Conservation (phyloP, 2,329 filamentous ascomycete genomes). For the Phyllosticta paracitricarpa region DNA sequence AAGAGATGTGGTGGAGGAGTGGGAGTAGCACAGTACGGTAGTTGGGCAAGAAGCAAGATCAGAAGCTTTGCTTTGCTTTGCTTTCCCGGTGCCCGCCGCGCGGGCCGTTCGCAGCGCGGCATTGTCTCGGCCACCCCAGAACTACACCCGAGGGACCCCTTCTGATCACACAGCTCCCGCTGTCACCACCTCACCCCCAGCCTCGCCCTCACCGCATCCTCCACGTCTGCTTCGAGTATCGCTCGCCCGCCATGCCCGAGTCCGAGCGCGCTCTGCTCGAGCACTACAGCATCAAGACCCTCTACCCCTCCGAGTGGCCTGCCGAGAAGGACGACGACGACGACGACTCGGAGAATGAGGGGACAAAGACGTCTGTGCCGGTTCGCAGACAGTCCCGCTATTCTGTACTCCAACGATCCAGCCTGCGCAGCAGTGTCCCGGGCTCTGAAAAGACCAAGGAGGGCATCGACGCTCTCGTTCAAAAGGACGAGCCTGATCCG, state of each 20-base stretch:
- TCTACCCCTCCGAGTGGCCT: slow-evolving; percentile 80
- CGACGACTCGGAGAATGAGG: slow-evolving; percentile 26
- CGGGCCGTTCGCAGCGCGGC: slow-evolving; percentile 8
- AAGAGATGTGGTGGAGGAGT: slow-evolving; percentile 3
- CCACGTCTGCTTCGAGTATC: background rate
- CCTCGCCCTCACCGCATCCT: background rate
- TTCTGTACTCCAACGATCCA: slow-evolving; percentile 69
- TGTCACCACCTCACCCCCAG: slow-evolving; percentile 1
- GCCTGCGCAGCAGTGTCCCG: slow-evolving; percentile 56
- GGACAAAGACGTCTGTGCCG: slow-evolving; percentile 15
- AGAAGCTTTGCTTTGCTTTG: slow-evolving; percentile 9
- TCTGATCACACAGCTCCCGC: background rate
- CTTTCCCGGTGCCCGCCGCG: background rate
- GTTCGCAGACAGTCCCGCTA: slow-evolving; percentile 49
- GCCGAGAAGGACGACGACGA: slow-evolving; percentile 63
- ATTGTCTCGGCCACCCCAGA: background rate
- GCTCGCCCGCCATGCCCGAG: background rate
- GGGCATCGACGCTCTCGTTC: slow-evolving; percentile 66
- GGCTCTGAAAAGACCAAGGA: slow-evolving; percentile 59
- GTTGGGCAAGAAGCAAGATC: background rate
- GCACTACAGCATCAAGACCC: slow-evolving; percentile 75
- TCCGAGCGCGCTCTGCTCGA: slow-evolving; percentile 66
- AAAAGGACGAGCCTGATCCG: slow-evolving; percentile 87
- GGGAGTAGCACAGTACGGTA: background rate
- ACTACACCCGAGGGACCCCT: background rate